Conservation (phyloP, 1,284 basidiomycete genomes). For the Ceraceosorus guamensis region DNA sequence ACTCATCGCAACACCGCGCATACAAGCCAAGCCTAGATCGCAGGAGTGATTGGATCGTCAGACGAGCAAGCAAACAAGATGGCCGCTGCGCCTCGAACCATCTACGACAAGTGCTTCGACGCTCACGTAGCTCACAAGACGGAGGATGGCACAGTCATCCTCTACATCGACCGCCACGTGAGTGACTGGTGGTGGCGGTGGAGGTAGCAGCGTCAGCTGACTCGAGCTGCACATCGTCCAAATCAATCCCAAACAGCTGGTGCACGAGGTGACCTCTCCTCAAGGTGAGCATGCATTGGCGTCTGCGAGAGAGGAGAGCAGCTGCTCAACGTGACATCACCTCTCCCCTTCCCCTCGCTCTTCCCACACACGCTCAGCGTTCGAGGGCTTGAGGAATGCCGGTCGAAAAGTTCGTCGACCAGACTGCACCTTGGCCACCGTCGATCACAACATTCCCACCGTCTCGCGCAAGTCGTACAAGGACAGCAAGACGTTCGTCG, state of each 20-base stretch:
- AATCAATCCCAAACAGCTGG: slow-evolving; percentile 14
- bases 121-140: slow-evolving; percentile 20
- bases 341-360: background rate
- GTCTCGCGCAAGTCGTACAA: slow-evolving; percentile 37
- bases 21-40: too few species aligned
- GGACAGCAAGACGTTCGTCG: slow-evolving; percentile 43
- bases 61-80: too few species aligned
- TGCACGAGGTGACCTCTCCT: slow-evolving; percentile 47
- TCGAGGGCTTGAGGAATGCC: slow-evolving; percentile 43
- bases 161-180: slow-evolving; percentile 45
- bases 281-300: slow-evolving; percentile 10
- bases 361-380: slow-evolving; percentile 14
- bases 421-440: slow-evolving; percentile 47
- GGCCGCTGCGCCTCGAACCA: slow-evolving; percentile 19
- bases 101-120: slow-evolving; percentile 47
- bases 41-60: too few species aligned
- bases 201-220: too few species aligned
- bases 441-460: slow-evolving; percentile 48
- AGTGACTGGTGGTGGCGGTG: background rate
- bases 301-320: too few species aligned
- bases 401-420: slow-evolving; percentile 35
- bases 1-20: too few species aligned
- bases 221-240: too few species aligned
- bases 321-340: background rate
- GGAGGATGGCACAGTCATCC: slow-evolving; percentile 28